phyloP scores from a whole-genome alignment of 176 grass and related monocot species.

The Zoysia pacifica region DNA sequence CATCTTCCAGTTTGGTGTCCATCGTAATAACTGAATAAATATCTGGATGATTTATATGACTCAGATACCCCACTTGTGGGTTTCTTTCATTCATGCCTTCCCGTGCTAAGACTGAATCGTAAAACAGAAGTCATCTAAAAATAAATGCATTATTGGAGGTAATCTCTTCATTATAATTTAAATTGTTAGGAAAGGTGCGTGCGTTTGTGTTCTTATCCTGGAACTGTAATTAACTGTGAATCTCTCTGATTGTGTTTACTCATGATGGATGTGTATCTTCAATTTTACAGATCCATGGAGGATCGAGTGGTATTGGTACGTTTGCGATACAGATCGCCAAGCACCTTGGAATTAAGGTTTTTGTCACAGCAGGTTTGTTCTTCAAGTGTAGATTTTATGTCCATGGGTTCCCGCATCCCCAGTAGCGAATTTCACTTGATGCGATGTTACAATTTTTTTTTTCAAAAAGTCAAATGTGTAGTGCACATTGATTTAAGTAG shows the following conservation, averaged over 20 bases:
- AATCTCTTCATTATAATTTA: no score
- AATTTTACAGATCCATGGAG: constrained; percentile 76
- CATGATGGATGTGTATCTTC: not conserved
- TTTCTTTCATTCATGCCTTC: not conserved
- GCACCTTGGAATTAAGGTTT: constrained; percentile 78
- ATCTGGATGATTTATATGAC: not conserved
- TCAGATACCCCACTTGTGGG: not conserved
- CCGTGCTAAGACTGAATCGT: not conserved
- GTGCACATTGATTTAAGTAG: no score
- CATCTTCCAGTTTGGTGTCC: not conserved
- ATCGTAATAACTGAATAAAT: not conserved
- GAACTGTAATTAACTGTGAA: not conserved
- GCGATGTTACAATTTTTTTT: no score
- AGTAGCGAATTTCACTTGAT: no score
- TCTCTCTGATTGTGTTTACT: not conserved
- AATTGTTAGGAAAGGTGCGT: not conserved
- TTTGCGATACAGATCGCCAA: constrained; percentile 87
- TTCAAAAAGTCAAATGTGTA: no score
- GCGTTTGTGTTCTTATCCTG: not conserved
- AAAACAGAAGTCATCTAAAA: not conserved
- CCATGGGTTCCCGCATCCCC: no score
- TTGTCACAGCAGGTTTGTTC: constrained; percentile 72
- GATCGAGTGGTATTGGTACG: constrained; percentile 94
- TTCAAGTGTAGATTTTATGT: not conserved
- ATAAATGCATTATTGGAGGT: not conserved